phyloP scores from a whole-genome alignment of 176 grass and related monocot genomes.

The Carex kokanica region DNA sequence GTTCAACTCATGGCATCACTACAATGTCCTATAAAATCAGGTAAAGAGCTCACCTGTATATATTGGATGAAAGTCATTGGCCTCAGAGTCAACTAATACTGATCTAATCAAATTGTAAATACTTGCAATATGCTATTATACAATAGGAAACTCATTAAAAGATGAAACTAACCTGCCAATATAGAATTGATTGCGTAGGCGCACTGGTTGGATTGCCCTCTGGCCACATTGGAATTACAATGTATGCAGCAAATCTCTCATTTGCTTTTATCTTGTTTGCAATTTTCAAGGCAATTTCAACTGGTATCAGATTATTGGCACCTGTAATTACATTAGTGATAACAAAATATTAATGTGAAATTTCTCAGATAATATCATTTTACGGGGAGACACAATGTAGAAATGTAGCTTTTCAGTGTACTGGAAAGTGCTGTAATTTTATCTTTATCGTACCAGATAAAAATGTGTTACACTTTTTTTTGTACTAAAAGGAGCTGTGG shows the following conservation, averaged over 20 bases:
- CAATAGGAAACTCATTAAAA: background rate
- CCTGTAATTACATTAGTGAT: conserved; percentile 36
- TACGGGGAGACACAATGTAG: background rate
- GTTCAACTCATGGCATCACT: no score
- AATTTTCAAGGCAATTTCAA: conserved; percentile 95
- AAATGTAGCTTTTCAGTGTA: background rate
- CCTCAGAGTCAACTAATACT: background rate
- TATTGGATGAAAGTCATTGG: no score
- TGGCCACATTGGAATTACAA: conserved; percentile 97
- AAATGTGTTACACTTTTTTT: background rate
- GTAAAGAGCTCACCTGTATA: no score
- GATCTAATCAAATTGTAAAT: background rate
- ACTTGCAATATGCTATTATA: background rate
- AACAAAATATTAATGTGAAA: background rate
- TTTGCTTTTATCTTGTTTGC: conserved; percentile 90
- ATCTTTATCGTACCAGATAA: background rate
- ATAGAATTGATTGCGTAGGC: conserved; percentile 76
- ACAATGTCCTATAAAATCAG: no score
- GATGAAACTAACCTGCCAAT: conserved; percentile 57
- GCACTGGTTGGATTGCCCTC: conserved; percentile 88
- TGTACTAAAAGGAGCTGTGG: background rate
- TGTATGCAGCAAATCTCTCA: conserved; percentile 83
- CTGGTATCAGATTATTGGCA: conserved; percentile 91
- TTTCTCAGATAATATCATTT: background rate
- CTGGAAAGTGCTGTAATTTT: background rate